These are phyloP conservation scores for Rubroshorea leprosula DNA, from an alignment of 345 rosid species.

Conservation along the genomic window DNA sequence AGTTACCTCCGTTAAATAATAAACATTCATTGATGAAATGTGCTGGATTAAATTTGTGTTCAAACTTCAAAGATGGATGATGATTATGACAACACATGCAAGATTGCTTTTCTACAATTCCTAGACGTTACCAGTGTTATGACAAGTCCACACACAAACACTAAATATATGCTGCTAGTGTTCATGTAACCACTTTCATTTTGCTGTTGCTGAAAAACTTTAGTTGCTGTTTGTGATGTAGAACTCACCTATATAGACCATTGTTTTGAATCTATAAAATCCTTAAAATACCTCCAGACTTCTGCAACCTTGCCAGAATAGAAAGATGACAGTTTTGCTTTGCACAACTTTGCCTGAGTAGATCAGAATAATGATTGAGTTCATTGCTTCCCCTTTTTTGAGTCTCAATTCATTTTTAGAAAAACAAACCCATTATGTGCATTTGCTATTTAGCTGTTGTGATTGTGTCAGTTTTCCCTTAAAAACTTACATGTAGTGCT, in stretches of 20 bases:
- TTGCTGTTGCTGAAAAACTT: neutral
- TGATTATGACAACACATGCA: neutral
- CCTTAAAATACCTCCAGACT: neutral
- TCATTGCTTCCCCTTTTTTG: too few relatives aligned
- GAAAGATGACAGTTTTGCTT: neutral
- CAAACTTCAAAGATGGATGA: neutral
- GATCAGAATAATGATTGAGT: neutral
- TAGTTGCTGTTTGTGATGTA: neutral
- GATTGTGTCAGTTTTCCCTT: slow-evolving; percentile 4
- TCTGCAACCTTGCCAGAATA: slow-evolving; percentile 1
- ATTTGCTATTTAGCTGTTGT: neutral
- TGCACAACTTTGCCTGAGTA: neutral
- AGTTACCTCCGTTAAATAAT: neutral
- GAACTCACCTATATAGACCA: neutral
- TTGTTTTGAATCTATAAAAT: slow-evolving; percentile 5
- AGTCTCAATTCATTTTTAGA: too few relatives aligned
- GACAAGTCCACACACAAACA: neutral
- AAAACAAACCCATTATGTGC: too few relatives aligned
- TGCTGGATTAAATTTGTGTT: neutral
- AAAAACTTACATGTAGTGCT: slow-evolving; percentile 8
- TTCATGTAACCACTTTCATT: neutral
- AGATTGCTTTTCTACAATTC: neutral
- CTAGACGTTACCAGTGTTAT: neutral
- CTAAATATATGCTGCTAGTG: neutral
- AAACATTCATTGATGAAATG: neutral